Base-by-base conservation (phyloP, 345 rosid species). In the Triadica sebifera region DNA sequence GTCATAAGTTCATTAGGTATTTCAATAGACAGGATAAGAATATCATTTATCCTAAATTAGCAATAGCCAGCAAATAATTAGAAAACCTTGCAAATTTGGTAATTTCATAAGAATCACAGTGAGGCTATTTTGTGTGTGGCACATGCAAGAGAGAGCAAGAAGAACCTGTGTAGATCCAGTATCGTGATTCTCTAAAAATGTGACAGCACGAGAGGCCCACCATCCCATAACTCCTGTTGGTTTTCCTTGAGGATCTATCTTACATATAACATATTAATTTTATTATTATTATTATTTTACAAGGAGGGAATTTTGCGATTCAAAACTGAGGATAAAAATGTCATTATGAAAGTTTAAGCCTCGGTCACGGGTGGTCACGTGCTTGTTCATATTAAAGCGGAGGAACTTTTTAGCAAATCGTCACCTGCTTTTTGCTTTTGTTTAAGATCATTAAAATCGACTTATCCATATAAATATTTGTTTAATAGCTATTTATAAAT, bases 201-300 rank as follows among this genome's bases (percentile, higher is more conserved):
- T 85, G 39, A 78, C 82, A 17, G 87, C 85, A 20, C 87, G 87
- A 0, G 85, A 85, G 9, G 87, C 82, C 87, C 87, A 85, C 85
- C 87, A 85, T 67, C 87, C 87, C 82, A 85, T 80, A n/a, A 85
- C 87, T 75, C 85, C 87, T 8, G 87, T 76, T 58, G 85, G 87
- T 76, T 82, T 85, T 46, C 87, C 87, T 64, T 77, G 81, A 64
- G 85, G 82, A 76, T 85, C 61, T n/a, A 82, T 80, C 68, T n/a
- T n/a, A n/a, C n/a, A n/a, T n/a, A n/a, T n/a, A n/a, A n/a, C n/a
- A n/a, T n/a, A n/a, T n/a, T n/a, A n/a, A n/a, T n/a, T n/a, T n/a
- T n/a, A n/a, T n/a, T n/a, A n/a, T n/a, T n/a, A n/a, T n/a, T n/a
- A n/a, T n/a, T n/a, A n/a, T n/a, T n/a, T n/a, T n/a, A n/a, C n/a